Conservation (phyloP, 225 moss, liverwort and hornwort genomes). For the Physcomitrium patens region DNA sequence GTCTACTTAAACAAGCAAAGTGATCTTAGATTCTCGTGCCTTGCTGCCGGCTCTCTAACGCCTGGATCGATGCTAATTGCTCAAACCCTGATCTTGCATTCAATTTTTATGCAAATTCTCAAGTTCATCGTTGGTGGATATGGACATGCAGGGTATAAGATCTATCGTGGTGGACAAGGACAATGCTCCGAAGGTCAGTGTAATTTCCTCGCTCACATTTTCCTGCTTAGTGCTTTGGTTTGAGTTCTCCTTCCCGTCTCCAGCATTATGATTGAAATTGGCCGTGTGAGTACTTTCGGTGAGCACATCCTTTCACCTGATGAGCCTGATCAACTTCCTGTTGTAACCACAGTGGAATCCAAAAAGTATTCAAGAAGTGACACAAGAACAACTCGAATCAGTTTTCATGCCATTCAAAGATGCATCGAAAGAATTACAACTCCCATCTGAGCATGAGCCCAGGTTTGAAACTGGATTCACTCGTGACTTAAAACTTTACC, state of each 20-base stretch:
- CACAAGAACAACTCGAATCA: slow-evolving; percentile 41
- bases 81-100: not conserved
- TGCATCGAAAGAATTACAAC: slow-evolving; percentile 34
- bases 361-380: slow-evolving; percentile 44
- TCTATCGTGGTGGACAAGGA: slow-evolving; percentile 91
- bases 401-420: slow-evolving; percentile 56
- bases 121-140: slow-evolving; percentile 16
- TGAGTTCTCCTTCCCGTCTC: not conserved
- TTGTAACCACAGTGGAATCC: slow-evolving; percentile 56
- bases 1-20: not conserved
- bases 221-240: not conserved
- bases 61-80: too few relatives aligned
- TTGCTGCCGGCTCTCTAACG: not conserved
- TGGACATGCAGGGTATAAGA: slow-evolving; percentile 80
- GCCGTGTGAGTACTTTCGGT: not conserved
- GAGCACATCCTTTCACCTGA: not conserved
- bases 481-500: not conserved
- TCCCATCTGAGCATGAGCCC: slow-evolving; percentile 37
- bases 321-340: slow-evolving; percentile 6
- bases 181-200: slow-evolving; percentile 79
- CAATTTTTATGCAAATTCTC: not conserved
- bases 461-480: slow-evolving; percentile 39
- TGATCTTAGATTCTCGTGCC: not conserved
- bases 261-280: not conserved
- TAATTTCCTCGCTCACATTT: not conserved